Conservation (phyloP, 2,329 filamentous ascomycete genomes). For the Aspergillus felis region DNA sequence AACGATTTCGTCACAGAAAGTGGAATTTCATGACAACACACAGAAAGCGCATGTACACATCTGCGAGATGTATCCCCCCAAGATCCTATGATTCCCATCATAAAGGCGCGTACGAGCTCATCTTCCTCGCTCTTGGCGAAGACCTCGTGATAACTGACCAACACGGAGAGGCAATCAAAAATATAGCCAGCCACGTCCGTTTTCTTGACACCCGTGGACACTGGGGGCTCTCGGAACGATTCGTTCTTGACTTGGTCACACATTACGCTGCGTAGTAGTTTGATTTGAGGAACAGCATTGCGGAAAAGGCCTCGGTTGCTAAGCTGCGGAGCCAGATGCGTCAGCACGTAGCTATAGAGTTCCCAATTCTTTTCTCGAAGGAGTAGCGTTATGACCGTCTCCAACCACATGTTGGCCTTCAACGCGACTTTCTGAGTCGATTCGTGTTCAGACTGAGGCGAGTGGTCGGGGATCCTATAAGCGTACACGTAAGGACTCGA, state of each 20-base stretch:
- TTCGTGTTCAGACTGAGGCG: conserved; percentile 23
- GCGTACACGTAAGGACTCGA: conserved; percentile 52
- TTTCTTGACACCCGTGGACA: conserved; percentile 73
- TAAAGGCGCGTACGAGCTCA: conserved; percentile 81
- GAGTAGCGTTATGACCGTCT: conserved; percentile 69
- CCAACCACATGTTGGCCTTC: conserved; percentile 68
- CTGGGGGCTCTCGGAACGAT: conserved; percentile 75
- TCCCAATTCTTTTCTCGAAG: conserved; percentile 81
- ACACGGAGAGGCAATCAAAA: conserved; percentile 79
- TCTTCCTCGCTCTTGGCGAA: conserved; percentile 84
- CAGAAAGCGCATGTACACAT: conserved; percentile 90
- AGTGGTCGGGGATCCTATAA: conserved; percentile 37
- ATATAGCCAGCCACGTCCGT: conserved; percentile 86
- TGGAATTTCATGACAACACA: conserved; percentile 93
- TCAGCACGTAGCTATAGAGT: conserved; percentile 83
- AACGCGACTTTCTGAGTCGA: conserved; percentile 45
- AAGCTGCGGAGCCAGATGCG: conserved; percentile 80
- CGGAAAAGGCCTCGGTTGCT: conserved; percentile 85
- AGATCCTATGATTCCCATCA: conserved; percentile 70
- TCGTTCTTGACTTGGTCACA: conserved; percentile 79
- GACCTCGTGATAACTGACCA: conserved; percentile 84
- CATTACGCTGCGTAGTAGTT: conserved; percentile 68
- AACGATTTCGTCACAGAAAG: conserved; percentile 80
- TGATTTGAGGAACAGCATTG: conserved; percentile 68
- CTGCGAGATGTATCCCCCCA: conserved; percentile 85